Base-by-base conservation (phyloP, 2,329 filamentous ascomycete species). In the Ceratocystis diversiconidia region DNA sequence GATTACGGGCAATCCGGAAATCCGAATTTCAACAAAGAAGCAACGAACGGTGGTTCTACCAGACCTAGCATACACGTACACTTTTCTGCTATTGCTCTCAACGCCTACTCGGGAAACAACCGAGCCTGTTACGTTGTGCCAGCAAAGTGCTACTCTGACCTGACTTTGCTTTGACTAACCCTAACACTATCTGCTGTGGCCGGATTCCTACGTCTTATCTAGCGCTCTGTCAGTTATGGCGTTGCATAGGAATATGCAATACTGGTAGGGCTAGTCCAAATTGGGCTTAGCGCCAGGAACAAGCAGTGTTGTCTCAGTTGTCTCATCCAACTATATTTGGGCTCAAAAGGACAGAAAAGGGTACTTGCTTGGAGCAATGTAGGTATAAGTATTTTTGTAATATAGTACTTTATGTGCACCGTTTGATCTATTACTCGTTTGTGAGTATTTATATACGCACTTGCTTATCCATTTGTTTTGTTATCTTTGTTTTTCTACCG, bases 211-310 rank as follows among this genome's bases (percentile, higher is more conserved):
- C 36, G 10, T 15, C 10, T 41, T 41, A 12, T 41, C 36, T 41
- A 41, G 10, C 10, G 36, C 36, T 41, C 36, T 52, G 48, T 15
- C 48, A 59, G n/a, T n/a, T 59, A 15, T 36, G 28, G 55, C 55
- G 52, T 30, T 30, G 22, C 52, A 57, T 30, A 55, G 22, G 19
- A 2, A 55, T 15, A 30, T 57, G 52, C 52, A 30, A 55, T 28
- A 22, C 15, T 32, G 6, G n/a, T 30, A 30, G 28, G 61, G 5
- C 28, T 62, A 19, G 2, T 22, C 22, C 61, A n/a, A 50, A 62
- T 57, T n/a, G 0, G 52, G 67, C 41, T 62, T 67, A 68, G 65
- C 61, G 65, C 62, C 67, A 67, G 67, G 67, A 65, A 66, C 63
- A 68, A 65, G n/a, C 10, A 65, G 19, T 5, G 36, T 4, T 41